Conservation (phyloP, 179 eudicot species). For the Sideroxylon spinosum region DNA sequence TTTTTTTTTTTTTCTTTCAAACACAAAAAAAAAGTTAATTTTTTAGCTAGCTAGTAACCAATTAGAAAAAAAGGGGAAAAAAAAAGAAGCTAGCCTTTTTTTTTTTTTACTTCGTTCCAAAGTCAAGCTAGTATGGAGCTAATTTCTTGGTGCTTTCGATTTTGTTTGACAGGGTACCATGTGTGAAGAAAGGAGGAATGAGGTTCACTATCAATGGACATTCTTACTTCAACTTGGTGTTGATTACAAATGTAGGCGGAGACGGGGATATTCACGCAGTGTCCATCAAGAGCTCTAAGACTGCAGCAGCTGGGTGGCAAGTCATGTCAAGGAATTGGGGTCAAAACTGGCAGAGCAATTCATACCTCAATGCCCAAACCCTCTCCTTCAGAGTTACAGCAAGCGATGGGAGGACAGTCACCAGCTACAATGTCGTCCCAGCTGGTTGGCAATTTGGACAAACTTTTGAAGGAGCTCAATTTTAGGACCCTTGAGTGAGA, state of each 20-base stretch:
- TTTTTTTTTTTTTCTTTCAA: too few species aligned
- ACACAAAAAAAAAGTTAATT: too few species aligned
- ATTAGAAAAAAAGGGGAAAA: too few species aligned
- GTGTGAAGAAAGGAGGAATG: constrained; percentile 40
- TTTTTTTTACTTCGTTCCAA: too few species aligned
- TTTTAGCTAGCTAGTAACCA: too few species aligned
- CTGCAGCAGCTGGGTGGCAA: constrained; percentile 24
- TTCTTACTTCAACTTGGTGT: constrained; percentile 38
- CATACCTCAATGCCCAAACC: constrained; percentile 32
- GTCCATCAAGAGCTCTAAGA: constrained; percentile 29
- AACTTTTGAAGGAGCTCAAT: constrained; percentile 36
- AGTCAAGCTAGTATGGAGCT: too few species aligned
- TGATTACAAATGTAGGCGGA: constrained; percentile 39
- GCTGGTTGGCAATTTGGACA: constrained; percentile 42
- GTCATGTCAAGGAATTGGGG: constrained; percentile 46
- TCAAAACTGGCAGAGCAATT: constrained; percentile 46
- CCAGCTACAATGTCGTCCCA: constrained; percentile 30
- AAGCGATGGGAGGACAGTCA: constrained; percentile 33
- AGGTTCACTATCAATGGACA: constrained; percentile 44
- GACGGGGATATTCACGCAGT: constrained; percentile 35
- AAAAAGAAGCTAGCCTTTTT: too few species aligned
- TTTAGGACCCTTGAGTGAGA: constrained; percentile 11
- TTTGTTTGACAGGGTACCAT: constrained; percentile 29
- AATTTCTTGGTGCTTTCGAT: too few species aligned
- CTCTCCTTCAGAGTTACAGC: constrained; percentile 35